Evolutionary conservation across 306 rosid species (phyloP).

Genomic region (Inga oerstediana): DNA sequence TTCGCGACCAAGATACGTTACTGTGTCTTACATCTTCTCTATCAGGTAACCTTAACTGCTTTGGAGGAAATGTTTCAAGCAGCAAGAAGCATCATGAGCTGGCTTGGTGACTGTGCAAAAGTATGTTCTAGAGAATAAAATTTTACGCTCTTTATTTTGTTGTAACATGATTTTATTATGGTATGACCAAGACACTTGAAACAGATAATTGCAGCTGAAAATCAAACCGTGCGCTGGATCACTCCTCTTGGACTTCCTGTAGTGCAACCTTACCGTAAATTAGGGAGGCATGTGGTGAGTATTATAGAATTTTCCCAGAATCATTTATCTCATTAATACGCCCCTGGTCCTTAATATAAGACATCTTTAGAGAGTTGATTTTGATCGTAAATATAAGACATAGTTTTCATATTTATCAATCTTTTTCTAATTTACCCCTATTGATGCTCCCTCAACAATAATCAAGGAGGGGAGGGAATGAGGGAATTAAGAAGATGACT

Average conservation of each 20-base stretch:
- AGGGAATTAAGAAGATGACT: too few species aligned
- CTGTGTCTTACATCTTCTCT: conserved; percentile 25
- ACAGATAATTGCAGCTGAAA: conserved; percentile 89
- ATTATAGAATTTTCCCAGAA: conserved; percentile 23
- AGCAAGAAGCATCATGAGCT: conserved; percentile 84
- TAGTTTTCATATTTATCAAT: too few species aligned
- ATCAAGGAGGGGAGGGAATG: too few species aligned
- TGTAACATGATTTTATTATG: conserved; percentile 18
- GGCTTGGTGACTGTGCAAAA: conserved; percentile 98
- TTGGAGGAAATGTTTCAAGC: conserved; percentile 96
- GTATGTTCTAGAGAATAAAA: conserved; percentile 46
- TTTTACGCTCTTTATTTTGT: background rate
- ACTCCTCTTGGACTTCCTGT: conserved; percentile 98
- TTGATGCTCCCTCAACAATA: too few species aligned
- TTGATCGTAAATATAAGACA: too few species aligned
- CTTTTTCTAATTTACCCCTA: too few species aligned
- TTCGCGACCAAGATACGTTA: conserved; percentile 2
- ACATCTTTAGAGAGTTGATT: too few species aligned
- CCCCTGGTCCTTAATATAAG: too few species aligned
- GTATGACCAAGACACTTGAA: conserved; percentile 34
- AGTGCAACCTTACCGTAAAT: conserved; percentile 91
- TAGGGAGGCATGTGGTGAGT: conserved; percentile 79
- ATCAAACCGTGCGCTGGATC: conserved; percentile 89
- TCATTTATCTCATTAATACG: conserved; percentile 3
- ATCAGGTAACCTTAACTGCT: conserved; percentile 85